These are phyloP conservation scores for Aeschynomene evenia DNA, from an alignment of 306 rosid species.

Conservation along the genomic window DNA sequence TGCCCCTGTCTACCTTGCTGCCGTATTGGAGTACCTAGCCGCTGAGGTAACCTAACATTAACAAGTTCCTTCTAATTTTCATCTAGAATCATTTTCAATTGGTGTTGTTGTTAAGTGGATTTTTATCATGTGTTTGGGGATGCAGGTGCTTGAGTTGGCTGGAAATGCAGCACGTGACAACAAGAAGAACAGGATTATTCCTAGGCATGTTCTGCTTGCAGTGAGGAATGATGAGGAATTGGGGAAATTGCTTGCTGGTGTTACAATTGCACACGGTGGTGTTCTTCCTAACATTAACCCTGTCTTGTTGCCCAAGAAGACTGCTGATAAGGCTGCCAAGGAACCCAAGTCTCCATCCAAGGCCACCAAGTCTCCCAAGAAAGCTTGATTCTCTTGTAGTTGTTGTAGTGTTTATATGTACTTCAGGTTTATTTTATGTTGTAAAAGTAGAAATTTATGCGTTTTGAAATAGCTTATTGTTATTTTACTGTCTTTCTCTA, in stretches of 20 bases:
- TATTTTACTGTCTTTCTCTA: not conserved
- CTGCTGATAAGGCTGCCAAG: conserved; percentile 33
- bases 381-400: conserved; percentile 35
- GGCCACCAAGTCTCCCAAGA: conserved; percentile 69
- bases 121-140: not conserved
- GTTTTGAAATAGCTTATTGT: not conserved
- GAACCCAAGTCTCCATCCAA: conserved; percentile 73
- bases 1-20: conserved; percentile 68
- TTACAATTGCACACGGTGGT: conserved; percentile 83
- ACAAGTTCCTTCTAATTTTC: no score
- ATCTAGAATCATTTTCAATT: not conserved
- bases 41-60: conserved; percentile 49
- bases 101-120: no score
- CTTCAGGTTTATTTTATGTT: conserved; percentile 7
- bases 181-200: conserved; percentile 77
- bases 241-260: conserved; percentile 80
- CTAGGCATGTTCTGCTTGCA: conserved; percentile 71
- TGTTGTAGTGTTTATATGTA: conserved; percentile 42
- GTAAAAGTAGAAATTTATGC: not conserved
- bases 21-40: conserved; percentile 66
- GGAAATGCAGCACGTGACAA: conserved; percentile 94
- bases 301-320: conserved; percentile 68
- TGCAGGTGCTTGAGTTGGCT: conserved; percentile 78
- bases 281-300: conserved; percentile 89
- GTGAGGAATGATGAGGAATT: conserved; percentile 87